Evolutionary conservation across 305 asterid genomes (phyloP).

Genomic region (Andrographis paniculata): DNA sequence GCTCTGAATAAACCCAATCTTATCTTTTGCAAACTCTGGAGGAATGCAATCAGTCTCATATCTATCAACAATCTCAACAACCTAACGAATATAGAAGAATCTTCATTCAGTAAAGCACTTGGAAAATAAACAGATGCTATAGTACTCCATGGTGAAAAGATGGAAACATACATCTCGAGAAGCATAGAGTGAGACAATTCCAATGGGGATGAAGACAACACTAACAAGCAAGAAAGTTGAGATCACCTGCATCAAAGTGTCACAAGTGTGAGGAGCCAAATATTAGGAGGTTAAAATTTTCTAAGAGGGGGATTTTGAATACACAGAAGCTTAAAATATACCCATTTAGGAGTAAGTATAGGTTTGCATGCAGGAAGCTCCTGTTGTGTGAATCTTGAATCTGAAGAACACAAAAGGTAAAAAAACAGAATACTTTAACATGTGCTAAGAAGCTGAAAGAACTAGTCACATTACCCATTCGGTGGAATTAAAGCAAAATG

Average conservation of each 20-base stretch:
- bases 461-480: too few relatives aligned
- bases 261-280: slow-evolving; percentile 12
- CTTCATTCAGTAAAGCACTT: slow-evolving; percentile 20
- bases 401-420: slow-evolving; percentile 27
- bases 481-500: neutral
- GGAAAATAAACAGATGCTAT: slow-evolving; percentile 6
- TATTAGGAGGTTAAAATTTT: slow-evolving; percentile 3
- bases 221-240: slow-evolving; percentile 77
- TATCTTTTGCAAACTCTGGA: slow-evolving; percentile 27
- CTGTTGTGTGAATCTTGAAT: slow-evolving; percentile 93
- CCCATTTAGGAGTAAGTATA: slow-evolving; percentile 94
- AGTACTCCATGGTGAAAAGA: slow-evolving; percentile 5
- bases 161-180: slow-evolving; percentile 57
- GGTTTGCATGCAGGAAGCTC: slow-evolving; percentile 98
- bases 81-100: slow-evolving; percentile 32
- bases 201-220: slow-evolving; percentile 71
- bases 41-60: slow-evolving; percentile 79
- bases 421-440: neutral
- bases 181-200: slow-evolving; percentile 76
- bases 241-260: slow-evolving; percentile 52
- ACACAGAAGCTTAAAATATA: slow-evolving; percentile 19
- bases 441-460: neutral
- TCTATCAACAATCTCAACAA: slow-evolving; percentile 78
- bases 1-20: slow-evolving; percentile 57
- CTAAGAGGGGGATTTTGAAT: slow-evolving; percentile 3